Conservation (phyloP, 306 rosid genomes). For the Quercus ilex region DNA sequence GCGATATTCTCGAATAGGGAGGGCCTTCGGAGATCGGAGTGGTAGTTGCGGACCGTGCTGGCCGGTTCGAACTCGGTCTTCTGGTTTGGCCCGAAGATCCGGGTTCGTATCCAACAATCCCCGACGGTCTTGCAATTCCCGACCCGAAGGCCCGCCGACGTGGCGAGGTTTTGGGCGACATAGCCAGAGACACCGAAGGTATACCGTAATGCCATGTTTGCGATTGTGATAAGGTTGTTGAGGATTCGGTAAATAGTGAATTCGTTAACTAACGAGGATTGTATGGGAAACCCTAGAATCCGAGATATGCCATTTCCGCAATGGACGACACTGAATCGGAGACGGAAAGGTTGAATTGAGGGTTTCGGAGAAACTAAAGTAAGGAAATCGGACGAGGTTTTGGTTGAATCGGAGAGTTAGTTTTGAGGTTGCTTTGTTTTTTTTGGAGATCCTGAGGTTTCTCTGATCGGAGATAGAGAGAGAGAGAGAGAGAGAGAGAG, state of each 20-base stretch:
- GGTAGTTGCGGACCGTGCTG: conserved; percentile 37
- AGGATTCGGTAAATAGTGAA: conserved; percentile 42
- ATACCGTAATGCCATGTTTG: conserved; percentile 70
- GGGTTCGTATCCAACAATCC: conserved; percentile 66
- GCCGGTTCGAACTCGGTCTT: conserved; percentile 51
- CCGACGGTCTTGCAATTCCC: conserved; percentile 51
- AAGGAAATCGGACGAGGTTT: conserved; percentile 17
- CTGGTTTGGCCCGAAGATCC: conserved; percentile 45
- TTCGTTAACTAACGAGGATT: conserved; percentile 13
- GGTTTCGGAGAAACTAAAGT: not conserved
- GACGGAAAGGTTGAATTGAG: conserved; percentile 36
- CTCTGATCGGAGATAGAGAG: not conserved
- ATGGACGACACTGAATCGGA: conserved; percentile 26
- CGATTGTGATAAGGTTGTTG: conserved; percentile 24
- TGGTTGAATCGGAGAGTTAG: no score
- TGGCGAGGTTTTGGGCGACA: conserved; percentile 70
- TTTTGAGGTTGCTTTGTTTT: no score
- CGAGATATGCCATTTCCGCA: conserved; percentile 28
- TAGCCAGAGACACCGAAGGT: conserved; percentile 76
- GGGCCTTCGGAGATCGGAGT: conserved; percentile 20
- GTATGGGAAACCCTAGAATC: conserved; percentile 41
- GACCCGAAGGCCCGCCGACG: conserved; percentile 60
- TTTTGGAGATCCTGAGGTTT: not conserved
- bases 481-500: not conserved
- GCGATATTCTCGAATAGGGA: conserved; percentile 44